phyloP scores from a whole-genome alignment of 2,329 filamentous ascomycete species.

The Leptodontidium sp. region DNA sequence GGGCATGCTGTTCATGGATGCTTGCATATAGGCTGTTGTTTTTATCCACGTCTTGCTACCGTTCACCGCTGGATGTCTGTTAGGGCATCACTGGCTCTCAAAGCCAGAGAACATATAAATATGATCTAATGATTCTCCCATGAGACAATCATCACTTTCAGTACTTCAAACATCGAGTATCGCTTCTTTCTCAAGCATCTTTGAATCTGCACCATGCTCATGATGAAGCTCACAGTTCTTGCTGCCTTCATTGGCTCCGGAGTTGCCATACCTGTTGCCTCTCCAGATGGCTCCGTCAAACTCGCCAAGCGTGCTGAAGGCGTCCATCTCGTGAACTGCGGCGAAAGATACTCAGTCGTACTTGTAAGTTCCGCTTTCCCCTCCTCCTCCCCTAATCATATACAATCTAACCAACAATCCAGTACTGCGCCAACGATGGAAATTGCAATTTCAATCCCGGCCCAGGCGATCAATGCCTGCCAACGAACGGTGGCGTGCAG shows the following conservation, averaged over 20 bases:
- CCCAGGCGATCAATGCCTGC: conserved; percentile 7
- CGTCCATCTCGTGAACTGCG: conserved; percentile 22
- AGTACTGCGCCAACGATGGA: conserved; percentile 22
- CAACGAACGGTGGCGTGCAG: background rate
- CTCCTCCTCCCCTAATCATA: background rate
- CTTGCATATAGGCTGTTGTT: background rate
- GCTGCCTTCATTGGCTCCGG: background rate
- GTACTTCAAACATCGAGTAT: no score
- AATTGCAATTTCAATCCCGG: conserved; percentile 16
- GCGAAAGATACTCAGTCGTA: conserved; percentile 11
- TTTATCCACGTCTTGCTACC: no score
- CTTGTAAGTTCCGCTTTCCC: background rate
- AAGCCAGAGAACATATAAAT: no score
- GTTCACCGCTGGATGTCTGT: no score
- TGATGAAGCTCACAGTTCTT: background rate
- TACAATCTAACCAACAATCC: background rate
- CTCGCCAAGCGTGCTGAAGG: conserved; percentile 17
- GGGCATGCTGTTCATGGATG: no score
- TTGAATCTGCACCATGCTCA: background rate
- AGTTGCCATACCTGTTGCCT: background rate
- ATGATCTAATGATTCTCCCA: no score
- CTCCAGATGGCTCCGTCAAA: conserved; percentile 1
- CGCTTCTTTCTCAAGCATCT: no score
- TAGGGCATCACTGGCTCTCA: no score
- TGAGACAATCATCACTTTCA: no score